phyloP scores from a whole-genome alignment of 106 monocot species.

The Ottelia alismoides region DNA sequence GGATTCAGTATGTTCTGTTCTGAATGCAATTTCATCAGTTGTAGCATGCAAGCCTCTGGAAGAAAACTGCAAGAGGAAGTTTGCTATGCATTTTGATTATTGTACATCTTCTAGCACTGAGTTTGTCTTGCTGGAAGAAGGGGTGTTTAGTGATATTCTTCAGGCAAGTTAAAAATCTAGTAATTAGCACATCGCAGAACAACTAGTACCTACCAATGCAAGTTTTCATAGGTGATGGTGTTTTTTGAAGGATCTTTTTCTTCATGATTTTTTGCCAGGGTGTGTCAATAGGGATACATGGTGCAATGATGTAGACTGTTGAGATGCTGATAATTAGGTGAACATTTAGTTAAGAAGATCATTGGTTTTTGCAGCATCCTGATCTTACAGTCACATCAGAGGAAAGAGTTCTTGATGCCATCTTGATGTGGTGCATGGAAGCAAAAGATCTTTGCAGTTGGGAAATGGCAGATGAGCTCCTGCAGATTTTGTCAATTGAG shows the following conservation, averaged over 20 bases:
- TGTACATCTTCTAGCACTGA: slow-evolving; percentile 74
- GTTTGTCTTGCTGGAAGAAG: slow-evolving; percentile 63
- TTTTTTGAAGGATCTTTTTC: neutral
- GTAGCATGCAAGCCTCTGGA: slow-evolving; percentile 79
- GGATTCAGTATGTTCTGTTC: slow-evolving; percentile 68
- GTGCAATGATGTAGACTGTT: slow-evolving; percentile 7
- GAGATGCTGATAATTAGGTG: slow-evolving; percentile 4
- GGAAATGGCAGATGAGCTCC: slow-evolving; percentile 48
- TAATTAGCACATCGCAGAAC: neutral
- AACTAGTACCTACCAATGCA: neutral
- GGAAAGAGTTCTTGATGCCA: slow-evolving; percentile 88
- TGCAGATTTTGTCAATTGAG: slow-evolving; percentile 34
- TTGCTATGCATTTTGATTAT: slow-evolving; percentile 93
- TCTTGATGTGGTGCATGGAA: slow-evolving; percentile 84
- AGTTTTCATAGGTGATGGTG: neutral
- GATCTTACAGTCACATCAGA: slow-evolving; percentile 94
- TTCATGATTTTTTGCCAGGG: too few species aligned
- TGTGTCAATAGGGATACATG: neutral
- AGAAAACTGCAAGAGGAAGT: slow-evolving; percentile 65
- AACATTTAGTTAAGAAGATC: slow-evolving; percentile 16
- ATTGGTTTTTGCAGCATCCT: slow-evolving; percentile 71
- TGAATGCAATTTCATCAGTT: slow-evolving; percentile 58
- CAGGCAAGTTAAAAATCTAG: slow-evolving; percentile 40
- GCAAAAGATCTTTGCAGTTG: slow-evolving; percentile 49
- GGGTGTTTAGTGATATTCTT: slow-evolving; percentile 59